A percentile compares a stretch with the other conserved stretches of the same genome.
phyloP scores from a whole-genome alignment of 148 eudicot species.

The Camellia lanceoleosa region DNA sequence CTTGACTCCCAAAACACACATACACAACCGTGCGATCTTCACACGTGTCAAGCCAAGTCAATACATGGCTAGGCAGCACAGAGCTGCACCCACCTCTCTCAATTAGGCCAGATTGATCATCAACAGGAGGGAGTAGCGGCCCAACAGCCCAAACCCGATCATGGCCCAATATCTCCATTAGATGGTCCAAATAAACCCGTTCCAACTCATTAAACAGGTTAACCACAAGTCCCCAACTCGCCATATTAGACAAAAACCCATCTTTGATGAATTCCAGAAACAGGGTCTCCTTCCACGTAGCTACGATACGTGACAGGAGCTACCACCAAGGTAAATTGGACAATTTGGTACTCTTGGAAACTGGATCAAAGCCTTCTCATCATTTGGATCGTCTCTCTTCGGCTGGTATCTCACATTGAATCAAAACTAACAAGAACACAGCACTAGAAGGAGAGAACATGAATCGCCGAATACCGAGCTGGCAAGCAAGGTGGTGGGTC shows the following conservation, averaged over 20 bases:
- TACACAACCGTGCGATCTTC: conserved; percentile 34
- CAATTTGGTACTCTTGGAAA: conserved; percentile 21
- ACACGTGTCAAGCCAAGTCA: conserved; percentile 17
- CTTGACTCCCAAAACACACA: conserved; percentile 52
- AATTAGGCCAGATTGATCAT: too few relatives aligned
- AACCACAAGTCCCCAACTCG: conserved; percentile 24
- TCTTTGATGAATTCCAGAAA: too few relatives aligned
- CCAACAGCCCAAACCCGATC: conserved; percentile 9
- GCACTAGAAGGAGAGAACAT: too few relatives aligned
- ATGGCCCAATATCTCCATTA: conserved; percentile 20
- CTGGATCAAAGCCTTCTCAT: conserved; percentile 15
- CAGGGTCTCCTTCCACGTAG: too few relatives aligned
- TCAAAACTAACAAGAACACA: conserved; percentile 20
- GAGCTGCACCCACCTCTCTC: too few relatives aligned
- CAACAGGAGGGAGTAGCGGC: neutral
- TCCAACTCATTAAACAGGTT: conserved; percentile 38
- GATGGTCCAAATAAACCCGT: neutral
- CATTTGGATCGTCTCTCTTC: neutral
- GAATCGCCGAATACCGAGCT: too few relatives aligned
- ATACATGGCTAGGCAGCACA: neutral
- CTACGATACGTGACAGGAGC: too few relatives aligned
- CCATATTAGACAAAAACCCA: conserved; percentile 7
- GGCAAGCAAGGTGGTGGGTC: too few relatives aligned
- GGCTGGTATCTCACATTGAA: conserved; percentile 28
- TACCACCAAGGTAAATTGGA: too few relatives aligned